Conservation (phyloP, 352 stramenopile genomes). For the Plasmopara halstedii region DNA sequence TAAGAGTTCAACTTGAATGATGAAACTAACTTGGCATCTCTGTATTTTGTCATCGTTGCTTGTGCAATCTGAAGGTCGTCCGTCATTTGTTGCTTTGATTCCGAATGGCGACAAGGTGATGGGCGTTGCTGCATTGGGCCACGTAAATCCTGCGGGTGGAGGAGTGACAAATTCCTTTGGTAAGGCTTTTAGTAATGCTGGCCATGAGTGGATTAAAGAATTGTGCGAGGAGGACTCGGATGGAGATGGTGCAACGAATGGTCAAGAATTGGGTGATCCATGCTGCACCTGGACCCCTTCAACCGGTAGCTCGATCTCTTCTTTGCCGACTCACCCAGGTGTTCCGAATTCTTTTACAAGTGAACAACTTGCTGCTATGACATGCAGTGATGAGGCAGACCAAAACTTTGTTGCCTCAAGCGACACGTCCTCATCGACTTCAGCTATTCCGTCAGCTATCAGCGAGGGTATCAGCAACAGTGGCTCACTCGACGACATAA, state of each 20-base stretch:
- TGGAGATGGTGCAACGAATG: conserved; percentile 79
- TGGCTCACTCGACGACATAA: conserved; percentile 7
- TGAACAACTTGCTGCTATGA: conserved; percentile 22
- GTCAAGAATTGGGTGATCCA: conserved; percentile 83
- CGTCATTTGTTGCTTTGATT: conserved; percentile 45
- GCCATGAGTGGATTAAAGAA: conserved; percentile 38
- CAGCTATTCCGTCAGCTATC: conserved; percentile 2
- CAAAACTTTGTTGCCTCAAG: conserved; percentile 3
- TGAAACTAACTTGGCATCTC: conserved; percentile 14
- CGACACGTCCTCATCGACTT: conserved; percentile 4
- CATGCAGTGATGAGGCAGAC: conserved; percentile 25
- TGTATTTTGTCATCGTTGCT: conserved; percentile 5
- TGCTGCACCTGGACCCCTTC: conserved; percentile 59
- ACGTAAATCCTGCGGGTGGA: conserved; percentile 36
- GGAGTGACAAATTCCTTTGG: conserved; percentile 59
- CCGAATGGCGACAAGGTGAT: conserved; percentile 45
- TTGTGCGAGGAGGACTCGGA: conserved; percentile 67
- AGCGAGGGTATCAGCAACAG: conserved; percentile 9
- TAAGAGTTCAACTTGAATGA: background rate
- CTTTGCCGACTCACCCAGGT: conserved; percentile 28
- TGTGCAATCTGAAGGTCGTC: conserved; percentile 13
- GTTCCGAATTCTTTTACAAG: conserved; percentile 33
- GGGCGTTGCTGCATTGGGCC: conserved; percentile 49
- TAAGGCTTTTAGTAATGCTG: conserved; percentile 33
- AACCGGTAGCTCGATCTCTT: conserved; percentile 7